Percentiles rank a stretch among this genome's conserved stretches.
Conservation (phyloP, 352 stramenopile species). For the Phytophthora macrochlamydospora region DNA sequence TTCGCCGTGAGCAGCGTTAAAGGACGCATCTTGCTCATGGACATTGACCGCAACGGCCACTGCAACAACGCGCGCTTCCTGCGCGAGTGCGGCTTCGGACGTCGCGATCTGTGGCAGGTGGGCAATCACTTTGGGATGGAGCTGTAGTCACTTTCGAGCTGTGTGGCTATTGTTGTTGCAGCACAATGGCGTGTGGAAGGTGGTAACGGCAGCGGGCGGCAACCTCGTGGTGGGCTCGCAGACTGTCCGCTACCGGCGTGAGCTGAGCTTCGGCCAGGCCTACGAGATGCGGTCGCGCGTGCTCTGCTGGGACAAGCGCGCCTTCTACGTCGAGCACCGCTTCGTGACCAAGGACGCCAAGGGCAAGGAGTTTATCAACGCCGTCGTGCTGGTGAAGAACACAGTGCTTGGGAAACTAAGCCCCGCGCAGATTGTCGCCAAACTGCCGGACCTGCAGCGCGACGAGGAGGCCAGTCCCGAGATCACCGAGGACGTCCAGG, state of each 20-base stretch:
- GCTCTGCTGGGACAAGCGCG: slow-evolving; percentile 78
- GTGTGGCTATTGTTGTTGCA: slow-evolving; percentile 19
- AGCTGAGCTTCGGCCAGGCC: slow-evolving; percentile 69
- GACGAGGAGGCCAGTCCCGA: slow-evolving; percentile 40
- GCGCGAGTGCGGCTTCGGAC: slow-evolving; percentile 83
- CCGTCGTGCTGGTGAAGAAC: slow-evolving; percentile 91
- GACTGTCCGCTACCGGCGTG: slow-evolving; percentile 81
- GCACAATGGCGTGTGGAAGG: slow-evolving; percentile 76
- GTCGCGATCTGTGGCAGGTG: slow-evolving; percentile 84
- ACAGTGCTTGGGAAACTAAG: slow-evolving; percentile 69
- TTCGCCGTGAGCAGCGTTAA: slow-evolving; percentile 57
- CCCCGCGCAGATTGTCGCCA: slow-evolving; percentile 66
- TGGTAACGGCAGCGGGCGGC: slow-evolving; percentile 53
- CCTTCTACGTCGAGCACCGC: slow-evolving; percentile 88
- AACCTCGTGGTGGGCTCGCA: slow-evolving; percentile 87
- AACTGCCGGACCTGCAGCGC: slow-evolving; percentile 40
- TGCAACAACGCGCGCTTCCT: slow-evolving; percentile 88
- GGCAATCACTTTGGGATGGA: background rate
- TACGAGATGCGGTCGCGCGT: slow-evolving; percentile 81
- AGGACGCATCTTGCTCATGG: slow-evolving; percentile 54
- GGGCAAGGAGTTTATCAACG: slow-evolving; percentile 68
- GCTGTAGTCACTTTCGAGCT: slow-evolving; percentile 4
- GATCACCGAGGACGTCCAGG: slow-evolving; percentile 56
- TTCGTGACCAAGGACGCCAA: slow-evolving; percentile 61
- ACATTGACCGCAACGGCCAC: slow-evolving; percentile 88